Base-by-base conservation (phyloP, 1,284 basidiomycete species). In the Singerocomus inundabilis region DNA sequence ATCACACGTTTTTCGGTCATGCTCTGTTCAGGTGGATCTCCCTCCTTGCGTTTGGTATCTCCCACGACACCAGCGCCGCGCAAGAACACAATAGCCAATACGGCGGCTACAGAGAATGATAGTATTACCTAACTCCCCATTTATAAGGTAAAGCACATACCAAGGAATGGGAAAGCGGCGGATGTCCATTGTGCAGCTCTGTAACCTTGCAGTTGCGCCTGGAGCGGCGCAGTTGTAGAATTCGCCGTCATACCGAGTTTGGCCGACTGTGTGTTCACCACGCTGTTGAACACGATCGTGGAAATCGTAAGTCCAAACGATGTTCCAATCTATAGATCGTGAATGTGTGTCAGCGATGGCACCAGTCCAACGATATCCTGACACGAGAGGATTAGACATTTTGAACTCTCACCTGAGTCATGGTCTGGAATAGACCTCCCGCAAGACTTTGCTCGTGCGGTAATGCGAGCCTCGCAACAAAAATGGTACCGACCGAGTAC, bases 361-460 rank as follows among this genome's bases (percentile, higher is more conserved):
- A 10, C 16, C 6, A 4, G 44, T 39, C 26, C 26, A 24, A 44
- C 36, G 9, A 38, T 32, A 36, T 18, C 39, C 4, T n/a, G 16
- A 12, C 38, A 21, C 18, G 29, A 25, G 16, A 38, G 1, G 5
- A 29, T n/a, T 3, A 44, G 5, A 26, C 25, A 39, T 29, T 38
- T 26, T 31, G 7, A 31, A 11, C 18, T 43, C 70, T 45, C 33
- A 81, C 81, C 72, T 87, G 85, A 4, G 79, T 82, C 79, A 90
- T 84, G 26, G 85, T 88, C 60, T 88, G 84, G 64, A 88, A 89
- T 35, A 91, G 56, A 2, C 82, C 91, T 4, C 88, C 89, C 1
- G 86, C 84, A 2, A 93, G 76, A 61, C 81, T 84, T 66, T 93
- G 90, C 61, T 94, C 91, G 50, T 86, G 77, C 2, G 82, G 82